These are phyloP conservation scores for Peribolospora baueri DNA, from an alignment of 768 basidiomycete species.

Conservation along the genomic window DNA sequence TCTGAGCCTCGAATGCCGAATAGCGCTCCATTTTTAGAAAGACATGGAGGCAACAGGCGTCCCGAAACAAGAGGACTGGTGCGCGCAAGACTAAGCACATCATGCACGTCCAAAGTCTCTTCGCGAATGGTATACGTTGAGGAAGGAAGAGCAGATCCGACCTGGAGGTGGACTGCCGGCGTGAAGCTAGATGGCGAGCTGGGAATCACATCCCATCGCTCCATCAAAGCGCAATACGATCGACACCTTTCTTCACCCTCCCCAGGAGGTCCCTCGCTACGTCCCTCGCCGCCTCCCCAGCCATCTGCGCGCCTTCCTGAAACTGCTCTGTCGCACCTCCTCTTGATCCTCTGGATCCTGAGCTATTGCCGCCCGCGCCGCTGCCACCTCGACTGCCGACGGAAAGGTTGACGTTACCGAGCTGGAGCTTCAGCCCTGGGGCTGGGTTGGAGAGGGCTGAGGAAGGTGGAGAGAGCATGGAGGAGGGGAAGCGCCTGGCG, in stretches of 20 bases:
- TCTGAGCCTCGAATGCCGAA: too few species aligned
- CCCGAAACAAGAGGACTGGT: too few species aligned
- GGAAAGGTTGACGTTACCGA: slow-evolving; percentile 76
- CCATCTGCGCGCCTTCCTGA: slow-evolving; percentile 13
- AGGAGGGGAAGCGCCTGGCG: slow-evolving; percentile 20
- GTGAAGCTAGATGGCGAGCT: too few species aligned
- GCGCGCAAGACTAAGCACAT: too few species aligned
- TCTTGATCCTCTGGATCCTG: slow-evolving; percentile 33
- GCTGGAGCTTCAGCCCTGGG: slow-evolving; percentile 66
- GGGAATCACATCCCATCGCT: too few species aligned
- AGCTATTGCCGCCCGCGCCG: slow-evolving; percentile 61
- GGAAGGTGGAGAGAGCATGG: slow-evolving; percentile 22
- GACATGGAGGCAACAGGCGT: too few species aligned
- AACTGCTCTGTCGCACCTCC: slow-evolving; percentile 25
- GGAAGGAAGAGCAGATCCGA: too few species aligned
- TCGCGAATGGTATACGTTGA: too few species aligned
- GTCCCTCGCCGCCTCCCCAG: slow-evolving; percentile 62
- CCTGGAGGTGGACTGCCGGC: too few species aligned
- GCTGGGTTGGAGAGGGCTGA: slow-evolving; percentile 28
- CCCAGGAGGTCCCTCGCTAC: slow-evolving; percentile 68
- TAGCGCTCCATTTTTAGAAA: too few species aligned
- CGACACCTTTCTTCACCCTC: slow-evolving; percentile 61
- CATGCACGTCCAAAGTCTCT: too few species aligned
- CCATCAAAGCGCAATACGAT: slow-evolving; percentile 2
- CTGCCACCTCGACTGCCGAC: slow-evolving; percentile 66